Conservation (phyloP, 2,329 filamentous ascomycete genomes). For the Cercospora zeae-maydis region DNA sequence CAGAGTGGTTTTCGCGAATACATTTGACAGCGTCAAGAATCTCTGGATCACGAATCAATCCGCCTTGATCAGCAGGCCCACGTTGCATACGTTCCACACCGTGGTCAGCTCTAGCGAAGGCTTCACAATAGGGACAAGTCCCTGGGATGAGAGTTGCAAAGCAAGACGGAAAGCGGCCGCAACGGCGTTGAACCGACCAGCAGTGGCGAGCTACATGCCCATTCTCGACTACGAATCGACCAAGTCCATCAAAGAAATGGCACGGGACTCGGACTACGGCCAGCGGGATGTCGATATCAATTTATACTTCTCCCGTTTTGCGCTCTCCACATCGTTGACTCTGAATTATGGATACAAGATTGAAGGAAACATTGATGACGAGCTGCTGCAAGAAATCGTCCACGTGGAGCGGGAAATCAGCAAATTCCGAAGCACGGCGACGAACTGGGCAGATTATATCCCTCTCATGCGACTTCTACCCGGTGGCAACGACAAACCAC, state of each 20-base stretch:
- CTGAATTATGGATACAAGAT: constrained; percentile 78
- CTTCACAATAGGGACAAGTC: constrained; percentile 78
- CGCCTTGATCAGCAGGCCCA: constrained; percentile 71
- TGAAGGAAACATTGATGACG: constrained; percentile 63
- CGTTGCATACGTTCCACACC: constrained; percentile 75
- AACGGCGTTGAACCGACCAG: constrained; percentile 71
- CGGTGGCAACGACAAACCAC: constrained; percentile 59
- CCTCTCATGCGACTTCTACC: constrained; percentile 65
- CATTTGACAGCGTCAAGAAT: constrained; percentile 68
- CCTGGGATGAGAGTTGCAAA: constrained; percentile 81
- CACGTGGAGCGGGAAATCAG: constrained; percentile 72
- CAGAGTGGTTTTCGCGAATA: constrained; percentile 74
- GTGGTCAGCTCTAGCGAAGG: constrained; percentile 73
- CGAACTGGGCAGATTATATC: constrained; percentile 79
- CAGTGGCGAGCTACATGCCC: constrained; percentile 75
- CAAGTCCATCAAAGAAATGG: constrained; percentile 67
- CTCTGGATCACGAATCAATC: constrained; percentile 79
- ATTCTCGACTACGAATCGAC: constrained; percentile 75
- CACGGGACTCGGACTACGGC: constrained; percentile 61
- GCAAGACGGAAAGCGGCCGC: constrained; percentile 71
- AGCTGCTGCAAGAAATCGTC: constrained; percentile 68
- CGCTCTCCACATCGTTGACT: constrained; percentile 72
- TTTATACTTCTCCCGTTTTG: constrained; percentile 70
- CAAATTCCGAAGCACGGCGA: constrained; percentile 72
- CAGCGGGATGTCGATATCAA: constrained; percentile 64